phyloP scores from a whole-genome alignment of 2,329 filamentous ascomycete species.

The Monilinia laxa region DNA sequence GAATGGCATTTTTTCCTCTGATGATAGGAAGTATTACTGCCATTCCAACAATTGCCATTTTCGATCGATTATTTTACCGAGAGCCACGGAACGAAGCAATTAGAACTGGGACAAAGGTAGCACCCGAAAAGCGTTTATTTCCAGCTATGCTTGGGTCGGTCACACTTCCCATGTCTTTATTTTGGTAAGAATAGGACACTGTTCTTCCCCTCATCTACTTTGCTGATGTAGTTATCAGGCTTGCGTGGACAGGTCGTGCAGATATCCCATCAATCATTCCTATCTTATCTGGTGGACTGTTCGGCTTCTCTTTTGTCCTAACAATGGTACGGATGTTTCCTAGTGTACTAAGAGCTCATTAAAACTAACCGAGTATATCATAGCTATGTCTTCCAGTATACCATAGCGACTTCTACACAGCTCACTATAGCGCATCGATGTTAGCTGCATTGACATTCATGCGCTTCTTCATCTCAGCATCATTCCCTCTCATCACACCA shows the following conservation, averaged over 20 bases:
- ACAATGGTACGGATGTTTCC: slow-evolving; percentile 50
- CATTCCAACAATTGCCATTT: slow-evolving; percentile 12
- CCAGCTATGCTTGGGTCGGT: slow-evolving; percentile 52
- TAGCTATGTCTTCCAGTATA: slow-evolving; percentile 20
- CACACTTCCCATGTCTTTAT: slow-evolving; percentile 35
- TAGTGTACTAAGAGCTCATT: fast-evolving
- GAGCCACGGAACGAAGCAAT: slow-evolving; percentile 9
- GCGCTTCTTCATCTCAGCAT: slow-evolving; percentile 34
- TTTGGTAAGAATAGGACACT: slow-evolving; percentile 40
- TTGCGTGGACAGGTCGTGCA: slow-evolving; percentile 32
- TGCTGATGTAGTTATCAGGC: slow-evolving; percentile 3
- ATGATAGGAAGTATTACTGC: slow-evolving; percentile 19
- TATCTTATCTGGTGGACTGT: slow-evolving; percentile 41
- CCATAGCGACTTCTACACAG: slow-evolving; percentile 19
- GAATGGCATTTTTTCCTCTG: slow-evolving; percentile 24
- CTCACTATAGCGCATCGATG: slow-evolving; percentile 19
- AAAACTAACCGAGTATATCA: background rate
- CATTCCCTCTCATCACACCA: slow-evolving; percentile 43
- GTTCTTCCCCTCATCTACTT: too few relatives aligned
- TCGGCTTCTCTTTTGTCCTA: slow-evolving; percentile 59
- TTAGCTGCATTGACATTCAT: slow-evolving; percentile 17
- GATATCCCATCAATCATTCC: slow-evolving; percentile 38
- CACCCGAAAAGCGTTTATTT: slow-evolving; percentile 58
- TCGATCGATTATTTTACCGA: slow-evolving; percentile 20
- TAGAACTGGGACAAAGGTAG: slow-evolving; percentile 24